Base-by-base conservation (phyloP, 106 monocot genomes). In the Chionographis japonica region DNA sequence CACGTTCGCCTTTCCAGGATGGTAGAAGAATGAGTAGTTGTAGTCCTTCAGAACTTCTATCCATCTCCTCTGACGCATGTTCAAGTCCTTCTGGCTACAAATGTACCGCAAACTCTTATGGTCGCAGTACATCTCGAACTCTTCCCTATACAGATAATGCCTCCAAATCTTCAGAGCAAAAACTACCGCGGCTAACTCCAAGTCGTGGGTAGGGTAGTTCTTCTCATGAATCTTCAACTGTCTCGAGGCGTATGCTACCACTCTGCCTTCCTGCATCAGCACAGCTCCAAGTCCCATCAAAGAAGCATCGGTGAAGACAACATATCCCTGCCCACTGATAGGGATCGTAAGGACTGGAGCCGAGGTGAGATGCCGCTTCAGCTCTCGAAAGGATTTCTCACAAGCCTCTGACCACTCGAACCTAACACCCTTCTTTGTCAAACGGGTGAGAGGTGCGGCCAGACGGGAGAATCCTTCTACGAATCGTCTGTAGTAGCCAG, bases 1-100 rank as follows among this genome's bases (percentile, higher is more conserved):
- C 27, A 27, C 27, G 27, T 27, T 27, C 27, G 27, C 27, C 27
- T 27, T 27, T 1, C 27, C 17, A 15, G 4, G 19, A 2, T 50
- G 46, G 20, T 65, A 50, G 12, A 19, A 7, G 18, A 65, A 19
- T 16, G 18, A 7, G 0, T 17, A 3, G 6, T 65, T 19, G 50
- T 50, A 65, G 13, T 65, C 65, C 12, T 65, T 18, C 17, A 65
- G 17, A 6, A 65, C 9, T 50, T 65, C 65, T 20, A 65, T 16
- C 65, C 50, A 65, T 50, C 50, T 65, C 12, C 65, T 50, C 13
- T 65, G 65, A 27, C 27, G 27, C 27, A 27, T 27, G 27, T 27
- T 27, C 27, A 27, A 27, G 27, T 27, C 27, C 27, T 27, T 27
- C 1, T 27, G 27, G 27, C 27, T 27, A 27, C 27, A 27, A 1